Evolutionary conservation across 1,284 basidiomycete genomes (phyloP).

Genomic region (Inonotus obliquus): DNA sequence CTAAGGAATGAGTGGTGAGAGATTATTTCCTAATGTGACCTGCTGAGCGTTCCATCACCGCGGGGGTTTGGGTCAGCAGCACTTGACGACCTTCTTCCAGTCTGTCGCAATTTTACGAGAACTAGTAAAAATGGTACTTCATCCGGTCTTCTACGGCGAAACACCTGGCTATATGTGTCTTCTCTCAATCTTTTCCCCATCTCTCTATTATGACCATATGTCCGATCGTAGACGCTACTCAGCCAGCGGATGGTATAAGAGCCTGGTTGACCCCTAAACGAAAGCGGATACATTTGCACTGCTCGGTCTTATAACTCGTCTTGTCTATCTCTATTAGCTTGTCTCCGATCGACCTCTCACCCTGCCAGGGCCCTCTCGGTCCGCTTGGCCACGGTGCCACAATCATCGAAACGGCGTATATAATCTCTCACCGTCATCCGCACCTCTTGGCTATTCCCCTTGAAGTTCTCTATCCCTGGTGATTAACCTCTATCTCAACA

Average conservation of each 20-base stretch:
- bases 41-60: neutral
- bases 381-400: neutral
- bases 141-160: neutral
- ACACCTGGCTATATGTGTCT: neutral
- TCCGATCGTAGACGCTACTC: neutral
- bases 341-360: neutral
- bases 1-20: neutral
- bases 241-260: neutral
- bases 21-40: neutral
- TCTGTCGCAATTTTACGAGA: too few relatives aligned
- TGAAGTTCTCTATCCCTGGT: neutral
- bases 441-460: neutral
- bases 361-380: neutral
- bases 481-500: neutral
- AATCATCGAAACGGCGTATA: neutral
- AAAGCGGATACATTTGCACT: neutral
- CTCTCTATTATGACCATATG: neutral
- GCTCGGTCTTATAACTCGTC: neutral
- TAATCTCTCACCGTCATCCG: neutral
- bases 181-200: neutral
- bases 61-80: too few relatives aligned
- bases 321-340: neutral
- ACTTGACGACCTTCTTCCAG: too few relatives aligned
- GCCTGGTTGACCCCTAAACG: neutral
- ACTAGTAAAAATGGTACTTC: neutral